phyloP scores from a whole-genome alignment of 768 basidiomycete genomes.

The Suillus clintonianus region DNA sequence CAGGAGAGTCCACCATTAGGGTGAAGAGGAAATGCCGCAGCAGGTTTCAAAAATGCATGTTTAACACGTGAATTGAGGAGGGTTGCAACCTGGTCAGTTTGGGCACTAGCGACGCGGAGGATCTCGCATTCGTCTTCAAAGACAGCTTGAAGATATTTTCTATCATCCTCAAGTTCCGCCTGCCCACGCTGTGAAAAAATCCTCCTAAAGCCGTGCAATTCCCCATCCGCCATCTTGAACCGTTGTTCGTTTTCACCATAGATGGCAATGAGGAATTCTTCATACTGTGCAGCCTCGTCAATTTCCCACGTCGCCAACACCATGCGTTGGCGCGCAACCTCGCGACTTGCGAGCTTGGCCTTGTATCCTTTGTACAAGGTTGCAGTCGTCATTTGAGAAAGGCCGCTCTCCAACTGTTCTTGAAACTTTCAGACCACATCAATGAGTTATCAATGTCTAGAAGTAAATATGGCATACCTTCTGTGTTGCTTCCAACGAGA shows the following conservation, averaged over 20 bases:
- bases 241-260: background rate
- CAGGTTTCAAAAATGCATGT: background rate
- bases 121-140: background rate
- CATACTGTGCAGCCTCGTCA: background rate
- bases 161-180: background rate
- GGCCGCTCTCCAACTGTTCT: background rate
- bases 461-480: background rate
- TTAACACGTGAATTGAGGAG: background rate
- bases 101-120: background rate
- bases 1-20: no score
- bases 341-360: background rate
- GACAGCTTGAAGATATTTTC: background rate
- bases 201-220: background rate
- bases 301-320: background rate
- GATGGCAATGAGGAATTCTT: background rate
- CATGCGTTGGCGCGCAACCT: background rate
- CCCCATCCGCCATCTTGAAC: background rate
- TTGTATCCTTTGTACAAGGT: background rate
- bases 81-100: background rate
- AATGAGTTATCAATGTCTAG: background rate
- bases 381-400: background rate
- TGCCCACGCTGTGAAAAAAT: background rate
- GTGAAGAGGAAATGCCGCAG: no score
- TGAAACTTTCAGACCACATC: background rate
- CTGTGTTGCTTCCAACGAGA: background rate